These are phyloP conservation scores for Penicillium desertorum DNA, from an alignment of 495 filamentous ascomycete species.

Conservation along the genomic window DNA sequence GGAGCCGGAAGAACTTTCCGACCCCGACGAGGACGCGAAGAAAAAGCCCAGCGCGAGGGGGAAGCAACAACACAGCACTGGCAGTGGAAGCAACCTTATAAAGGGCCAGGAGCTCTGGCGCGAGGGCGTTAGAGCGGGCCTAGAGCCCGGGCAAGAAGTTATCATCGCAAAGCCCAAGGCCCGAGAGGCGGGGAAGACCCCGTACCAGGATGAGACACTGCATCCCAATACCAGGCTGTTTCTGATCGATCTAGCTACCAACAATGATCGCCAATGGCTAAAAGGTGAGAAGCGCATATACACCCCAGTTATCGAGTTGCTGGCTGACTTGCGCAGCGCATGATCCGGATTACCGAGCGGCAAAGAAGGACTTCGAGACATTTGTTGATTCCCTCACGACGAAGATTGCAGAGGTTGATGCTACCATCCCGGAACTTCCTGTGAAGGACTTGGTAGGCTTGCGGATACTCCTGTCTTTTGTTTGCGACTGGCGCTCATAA, in stretches of 20 bases:
- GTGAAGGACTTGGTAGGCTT: slow-evolving; percentile 68
- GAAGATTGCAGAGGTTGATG: slow-evolving; percentile 67
- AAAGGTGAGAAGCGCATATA: slow-evolving; percentile 55
- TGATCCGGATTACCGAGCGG: slow-evolving; percentile 71
- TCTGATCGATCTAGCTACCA: slow-evolving; percentile 67
- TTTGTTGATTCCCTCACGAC: slow-evolving; percentile 69
- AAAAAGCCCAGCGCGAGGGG: slow-evolving; percentile 21
- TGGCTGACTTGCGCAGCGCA: slow-evolving; percentile 50
- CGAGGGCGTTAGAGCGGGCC: slow-evolving; percentile 54
- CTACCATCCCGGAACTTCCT: slow-evolving; percentile 80
- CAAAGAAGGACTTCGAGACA: slow-evolving; percentile 74
- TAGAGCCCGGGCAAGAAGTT: slow-evolving; percentile 62
- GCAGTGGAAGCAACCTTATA: slow-evolving; percentile 13
- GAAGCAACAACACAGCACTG: slow-evolving; percentile 13
- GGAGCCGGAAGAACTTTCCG: slow-evolving; percentile 21
- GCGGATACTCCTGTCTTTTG: not conserved
- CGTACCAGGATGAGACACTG: slow-evolving; percentile 66
- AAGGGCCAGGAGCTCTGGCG: slow-evolving; percentile 58
- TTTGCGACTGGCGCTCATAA: slow-evolving; percentile 6
- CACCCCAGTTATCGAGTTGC: slow-evolving; percentile 11
- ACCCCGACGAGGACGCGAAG: slow-evolving; percentile 26
- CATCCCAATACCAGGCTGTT: slow-evolving; percentile 84
- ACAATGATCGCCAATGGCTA: slow-evolving; percentile 81
- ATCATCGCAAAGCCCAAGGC: slow-evolving; percentile 71
- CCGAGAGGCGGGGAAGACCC: slow-evolving; percentile 60